Base-by-base conservation (phyloP, 2,329 filamentous ascomycete genomes). In the Clarireedia paspali region DNA sequence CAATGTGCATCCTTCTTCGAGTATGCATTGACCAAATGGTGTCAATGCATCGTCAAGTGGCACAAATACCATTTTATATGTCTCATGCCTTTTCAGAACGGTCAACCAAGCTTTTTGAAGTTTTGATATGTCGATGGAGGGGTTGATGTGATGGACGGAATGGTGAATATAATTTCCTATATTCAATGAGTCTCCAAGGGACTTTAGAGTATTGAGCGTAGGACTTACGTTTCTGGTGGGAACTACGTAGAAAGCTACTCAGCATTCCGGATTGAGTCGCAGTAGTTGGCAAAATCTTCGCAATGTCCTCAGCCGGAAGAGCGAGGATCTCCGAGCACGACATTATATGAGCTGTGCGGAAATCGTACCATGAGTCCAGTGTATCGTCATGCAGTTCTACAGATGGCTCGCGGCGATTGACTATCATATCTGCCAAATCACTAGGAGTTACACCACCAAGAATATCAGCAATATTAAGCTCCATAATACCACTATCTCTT, bases 231-330 rank as follows among this genome's bases (percentile, higher is more conserved):
- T 27, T 42, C 7, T 44, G n/a, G 10, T 14, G 14, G 15, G 49
- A 51, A 27, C 49, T 51, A 12, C 38, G n/a, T 26, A 51, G 40
- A 17, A 44, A 51, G 27, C 49, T 44, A 17, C n/a, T 26, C 10
- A 51, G 36, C 49, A 51, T 51, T 51, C 49, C 49, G 24, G 49
- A 51, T 40, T 51, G 49, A 12, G 49, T 51, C 3, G 49, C 49
- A 27, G 38, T 51, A 30, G 49, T 51, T 17, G 49, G 49, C 6
- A 51, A 17, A 7, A 51, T 44, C 9, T 51, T 51, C 5, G 23
- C 10, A 5, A 51, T 51, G 20, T 26, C 15, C 24, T 30, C 23
- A 12, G 15, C 7, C 24, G 49, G 39, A 9, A 51, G n/a, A 17
- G 15, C 49, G 20, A 51, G 38, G 30, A 1, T 44, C 20, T 51